A percentile compares a stretch with the other conserved stretches of the same genome.
Evolutionary conservation across 2,329 filamentous ascomycete genomes (phyloP).

Genomic region (Talaromyces sp.): DNA sequence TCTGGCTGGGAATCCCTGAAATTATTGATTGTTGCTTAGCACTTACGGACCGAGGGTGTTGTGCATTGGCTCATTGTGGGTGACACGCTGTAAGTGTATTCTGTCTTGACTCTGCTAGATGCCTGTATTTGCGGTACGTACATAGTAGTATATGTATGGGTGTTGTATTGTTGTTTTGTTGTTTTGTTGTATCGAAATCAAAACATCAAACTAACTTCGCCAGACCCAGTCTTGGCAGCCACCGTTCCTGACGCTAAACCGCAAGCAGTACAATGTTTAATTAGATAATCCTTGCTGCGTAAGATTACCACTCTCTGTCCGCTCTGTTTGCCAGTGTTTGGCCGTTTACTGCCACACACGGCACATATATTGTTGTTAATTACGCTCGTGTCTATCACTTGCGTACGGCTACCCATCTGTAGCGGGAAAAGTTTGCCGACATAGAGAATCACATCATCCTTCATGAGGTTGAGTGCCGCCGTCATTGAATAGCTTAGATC

Average conservation of each 20-base stretch:
- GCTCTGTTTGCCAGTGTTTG: not conserved
- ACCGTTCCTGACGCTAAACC: conserved; percentile 16
- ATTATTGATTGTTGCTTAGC: not conserved
- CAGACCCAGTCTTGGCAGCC: conserved; percentile 7
- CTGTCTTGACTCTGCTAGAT: not conserved
- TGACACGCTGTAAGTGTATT: too few species aligned
- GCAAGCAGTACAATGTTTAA: conserved; percentile 15
- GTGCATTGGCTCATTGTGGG: not conserved
- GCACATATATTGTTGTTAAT: not conserved
- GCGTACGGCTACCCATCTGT: not conserved
- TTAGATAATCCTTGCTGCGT: conserved; percentile 10
- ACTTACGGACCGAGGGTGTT: not conserved
- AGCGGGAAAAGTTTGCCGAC: not conserved
- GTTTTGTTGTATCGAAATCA: too few species aligned
- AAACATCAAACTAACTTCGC: not conserved
- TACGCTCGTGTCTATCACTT: not conserved
- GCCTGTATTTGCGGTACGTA: not conserved
- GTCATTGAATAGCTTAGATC: not conserved
- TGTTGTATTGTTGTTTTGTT: not conserved
- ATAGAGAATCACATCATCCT: not conserved
- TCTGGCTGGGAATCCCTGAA: not conserved
- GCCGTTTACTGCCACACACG: not conserved
- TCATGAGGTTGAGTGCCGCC: not conserved
- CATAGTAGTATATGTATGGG: not conserved
- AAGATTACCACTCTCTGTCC: not conserved